phyloP scores from a whole-genome alignment of 2,329 filamentous ascomycete species.

The Calcarisporium arbuscula region DNA sequence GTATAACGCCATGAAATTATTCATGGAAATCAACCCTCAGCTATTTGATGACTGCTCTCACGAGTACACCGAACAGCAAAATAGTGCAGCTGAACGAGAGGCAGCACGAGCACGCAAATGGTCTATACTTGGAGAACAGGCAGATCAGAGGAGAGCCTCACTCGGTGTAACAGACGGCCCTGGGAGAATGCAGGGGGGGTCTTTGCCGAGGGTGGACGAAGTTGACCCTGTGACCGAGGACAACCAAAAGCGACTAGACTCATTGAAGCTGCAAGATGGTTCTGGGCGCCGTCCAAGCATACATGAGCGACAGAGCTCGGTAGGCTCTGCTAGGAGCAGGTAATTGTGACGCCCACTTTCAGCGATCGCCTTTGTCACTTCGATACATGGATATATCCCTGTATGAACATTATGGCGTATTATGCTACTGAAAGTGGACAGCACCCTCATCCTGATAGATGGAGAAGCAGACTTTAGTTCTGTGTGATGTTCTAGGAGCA shows the following conservation, averaged over 20 bases:
- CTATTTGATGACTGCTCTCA: conserved; percentile 98
- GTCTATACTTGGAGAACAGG: conserved; percentile 78
- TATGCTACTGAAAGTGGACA: no score
- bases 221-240: conserved; percentile 74
- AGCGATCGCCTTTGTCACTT: no score
- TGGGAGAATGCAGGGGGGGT: conserved; percentile 31
- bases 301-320: conserved; percentile 56
- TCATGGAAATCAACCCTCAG: conserved; percentile 99
- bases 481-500: no score
- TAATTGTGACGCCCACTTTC: conserved; percentile 27
- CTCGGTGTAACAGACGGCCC: conserved; percentile 25
- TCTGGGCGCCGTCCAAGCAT: conserved; percentile 47
- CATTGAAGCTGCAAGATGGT: conserved; percentile 82
- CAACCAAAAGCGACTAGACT: conserved; percentile 81
- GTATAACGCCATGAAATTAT: conserved; percentile 99
- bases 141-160: conserved; percentile 56
- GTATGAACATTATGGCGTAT: no score
- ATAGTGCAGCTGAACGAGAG: conserved; percentile 80
- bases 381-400: conserved; percentile 1
- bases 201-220: conserved; percentile 59
- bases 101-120: conserved; percentile 78
- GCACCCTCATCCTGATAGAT: no score
- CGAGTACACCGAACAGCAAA: conserved; percentile 95
- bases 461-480: no score
- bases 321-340: conserved; percentile 46